A percentile compares a stretch with the other conserved stretches of the same genome.
Conservation (phyloP, 805 yeast species). For the Naumovozyma dairenensis region DNA sequence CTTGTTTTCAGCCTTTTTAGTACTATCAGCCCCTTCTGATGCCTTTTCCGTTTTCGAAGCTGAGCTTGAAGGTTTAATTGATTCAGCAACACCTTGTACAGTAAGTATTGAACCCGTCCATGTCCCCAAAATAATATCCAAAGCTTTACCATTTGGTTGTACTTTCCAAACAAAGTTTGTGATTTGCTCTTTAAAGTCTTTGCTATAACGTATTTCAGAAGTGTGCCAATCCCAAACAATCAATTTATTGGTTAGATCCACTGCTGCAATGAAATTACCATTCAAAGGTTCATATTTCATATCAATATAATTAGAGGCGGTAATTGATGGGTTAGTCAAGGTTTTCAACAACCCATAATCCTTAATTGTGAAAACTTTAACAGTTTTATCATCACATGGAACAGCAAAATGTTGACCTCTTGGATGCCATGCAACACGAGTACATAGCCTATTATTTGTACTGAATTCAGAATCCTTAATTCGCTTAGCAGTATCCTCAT, state of each 20-base stretch:
- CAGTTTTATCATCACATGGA: slow-evolving; percentile 42
- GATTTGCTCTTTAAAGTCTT: slow-evolving; percentile 21
- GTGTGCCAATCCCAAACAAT: slow-evolving; percentile 46
- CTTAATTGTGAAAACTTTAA: slow-evolving; percentile 34
- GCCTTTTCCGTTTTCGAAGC: neutral
- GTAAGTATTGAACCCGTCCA: slow-evolving; percentile 34
- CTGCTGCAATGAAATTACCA: slow-evolving; percentile 50
- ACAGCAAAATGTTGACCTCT: slow-evolving; percentile 60
- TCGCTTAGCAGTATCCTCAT: slow-evolving; percentile 24
- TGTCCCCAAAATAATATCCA: slow-evolving; percentile 29
- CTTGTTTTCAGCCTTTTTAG: slow-evolving; percentile 8
- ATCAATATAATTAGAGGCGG: slow-evolving; percentile 33
- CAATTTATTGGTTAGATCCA: slow-evolving; percentile 41
- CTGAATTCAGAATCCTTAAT: slow-evolving; percentile 26
- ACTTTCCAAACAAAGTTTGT: slow-evolving; percentile 31
- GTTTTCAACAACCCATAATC: slow-evolving; percentile 20
- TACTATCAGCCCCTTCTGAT: slow-evolving; percentile 1
- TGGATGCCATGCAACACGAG: slow-evolving; percentile 61
- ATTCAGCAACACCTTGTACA: slow-evolving; percentile 21
- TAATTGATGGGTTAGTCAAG: slow-evolving; percentile 11
- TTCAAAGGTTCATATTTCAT: slow-evolving; percentile 48
- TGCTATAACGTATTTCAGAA: slow-evolving; percentile 27
- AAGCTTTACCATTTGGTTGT: slow-evolving; percentile 12
- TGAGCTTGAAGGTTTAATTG: slow-evolving; percentile 1
- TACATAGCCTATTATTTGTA: slow-evolving; percentile 36